Evolutionary conservation across 331 rosid species (phyloP), one percentile per base, ranked within the genome.

Genomic region (Acacia pycnantha): DNA sequence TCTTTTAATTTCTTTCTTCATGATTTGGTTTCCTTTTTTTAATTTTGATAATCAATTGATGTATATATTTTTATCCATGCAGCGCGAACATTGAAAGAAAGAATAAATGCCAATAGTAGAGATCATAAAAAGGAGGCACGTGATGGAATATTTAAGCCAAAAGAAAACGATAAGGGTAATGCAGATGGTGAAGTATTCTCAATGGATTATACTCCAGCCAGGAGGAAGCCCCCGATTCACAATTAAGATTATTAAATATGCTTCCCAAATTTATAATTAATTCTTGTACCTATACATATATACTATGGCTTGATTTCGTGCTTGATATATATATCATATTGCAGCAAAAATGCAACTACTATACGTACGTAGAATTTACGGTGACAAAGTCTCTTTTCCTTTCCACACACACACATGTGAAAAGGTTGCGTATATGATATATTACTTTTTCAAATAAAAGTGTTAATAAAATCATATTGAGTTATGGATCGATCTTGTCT

Each of bases 181-280:
- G 44, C 71, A 71, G 85, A 80, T 3, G 82, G 81, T 71, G 86
- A 88, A 41, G 97, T 88, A 27, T 88, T 94, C 76, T 70, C 90
- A 11, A 84, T 84, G 91, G 98, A 95, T 81, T 95, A 91, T 79
- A 89, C 90, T 84, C 94, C 98, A 7, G 96, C 97, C 21, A 82
- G 86, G 29, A 90, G 85, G 89, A 95, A 93, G 86, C 97, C 98
- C 78, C 98, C 98, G 2, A 95, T 95, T 78, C 97, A 95, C 72
- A 95, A 93, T 86, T 94, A 75, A 87, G 26, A 59, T 59, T 4
- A 31, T 0, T 37, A 37, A 16, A 14, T 74, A 40, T 12, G 74
- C 27, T 74, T 15, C 3, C 11, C 37, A 82, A 27, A 76, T 81
- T 87, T 82, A 62, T 59, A 59, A 59, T 59, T 24, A 56, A 5